A percentile compares a stretch with the other conserved stretches of the same genome.
phyloP scores from a whole-genome alignment of 495 filamentous ascomycete genomes.

The Xylaria flabelliformis region DNA sequence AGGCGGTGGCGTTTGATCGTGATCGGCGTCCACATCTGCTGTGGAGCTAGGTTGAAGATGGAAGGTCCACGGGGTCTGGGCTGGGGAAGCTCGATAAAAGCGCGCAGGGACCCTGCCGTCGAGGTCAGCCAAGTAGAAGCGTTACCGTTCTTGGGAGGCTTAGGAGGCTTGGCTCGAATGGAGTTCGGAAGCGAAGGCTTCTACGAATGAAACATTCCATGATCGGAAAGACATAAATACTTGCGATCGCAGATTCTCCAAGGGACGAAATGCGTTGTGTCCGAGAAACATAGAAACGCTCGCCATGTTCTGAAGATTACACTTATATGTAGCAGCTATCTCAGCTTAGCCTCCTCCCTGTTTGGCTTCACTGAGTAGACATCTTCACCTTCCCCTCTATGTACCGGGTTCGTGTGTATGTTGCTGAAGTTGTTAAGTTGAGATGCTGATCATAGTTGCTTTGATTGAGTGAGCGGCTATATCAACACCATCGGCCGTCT shows the following conservation, averaged over 20 bases:
- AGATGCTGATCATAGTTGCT: slow-evolving; percentile 59
- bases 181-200: neutral
- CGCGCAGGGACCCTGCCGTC: slow-evolving; percentile 10
- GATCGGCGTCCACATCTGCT: slow-evolving; percentile 13
- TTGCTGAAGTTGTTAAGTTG: slow-evolving; percentile 59
- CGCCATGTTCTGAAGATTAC: neutral
- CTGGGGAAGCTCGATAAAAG: slow-evolving; percentile 21
- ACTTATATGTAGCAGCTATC: neutral
- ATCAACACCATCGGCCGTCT: slow-evolving; percentile 58
- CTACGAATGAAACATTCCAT: neutral
- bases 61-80: slow-evolving; percentile 19
- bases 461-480: slow-evolving; percentile 59
- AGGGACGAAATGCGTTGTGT: neutral
- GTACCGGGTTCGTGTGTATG: slow-evolving; percentile 64
- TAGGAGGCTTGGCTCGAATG: neutral
- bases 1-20: slow-evolving; percentile 13
- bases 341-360: slow-evolving; percentile 51
- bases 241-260: neutral
- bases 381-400: slow-evolving; percentile 59
- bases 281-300: too few species aligned
- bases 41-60: slow-evolving; percentile 25
- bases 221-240: neutral
- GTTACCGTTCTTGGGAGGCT: slow-evolving; percentile 11
- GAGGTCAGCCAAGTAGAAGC: neutral
- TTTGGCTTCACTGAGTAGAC: slow-evolving; percentile 55